Base-by-base conservation (phyloP, 768 basidiomycete species). In the Hygrophorus russula region DNA sequence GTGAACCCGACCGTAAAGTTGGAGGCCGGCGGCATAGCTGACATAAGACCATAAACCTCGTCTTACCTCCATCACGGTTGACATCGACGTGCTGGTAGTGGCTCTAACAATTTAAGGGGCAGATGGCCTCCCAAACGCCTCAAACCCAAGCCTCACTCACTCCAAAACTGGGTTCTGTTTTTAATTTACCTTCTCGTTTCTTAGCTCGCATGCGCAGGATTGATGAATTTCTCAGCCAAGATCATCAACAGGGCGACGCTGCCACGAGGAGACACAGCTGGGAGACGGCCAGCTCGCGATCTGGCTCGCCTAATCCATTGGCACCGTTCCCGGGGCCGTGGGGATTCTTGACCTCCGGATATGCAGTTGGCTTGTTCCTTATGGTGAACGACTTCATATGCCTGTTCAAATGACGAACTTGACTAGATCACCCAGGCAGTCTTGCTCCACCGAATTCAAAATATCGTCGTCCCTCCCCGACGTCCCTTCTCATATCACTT, bases 281-380 rank as follows among this genome's bases (percentile, higher is more conserved):
- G 33, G 44, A 41, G 24, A 42, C 42, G 1, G 45, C 49, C 17
- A 46, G 46, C 18, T 34, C 45, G 14, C 30, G 33, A 14, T 40
- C 41, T 10, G 29, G 50, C 39, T 36, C 45, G 38, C 48, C 15
- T 46, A 51, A 32, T 34, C 49, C 41, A 33, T 36, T 29, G 49
- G 36, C 29, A 47, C 41, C 59, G 46, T 51, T 79, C 36, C 78
- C 80, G 0, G 78, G 77, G 0, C 80, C 79, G 0, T 81, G 76
- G 71, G 77, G 70, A 0, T 87, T 88, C 64, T 66, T 84, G 44
- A 80, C 79, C 0, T 85, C 82, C 12, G 73, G 79, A 1, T 88
- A 88, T 56, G 74, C 81, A 49, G 48, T 82, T 30, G 82, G 77
- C 0, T 58, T 87, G 38, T 59, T 85, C 49, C 50, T 78, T 27